phyloP scores from a whole-genome alignment of 148 eudicot genomes.

The Dianthus caryophyllus region DNA sequence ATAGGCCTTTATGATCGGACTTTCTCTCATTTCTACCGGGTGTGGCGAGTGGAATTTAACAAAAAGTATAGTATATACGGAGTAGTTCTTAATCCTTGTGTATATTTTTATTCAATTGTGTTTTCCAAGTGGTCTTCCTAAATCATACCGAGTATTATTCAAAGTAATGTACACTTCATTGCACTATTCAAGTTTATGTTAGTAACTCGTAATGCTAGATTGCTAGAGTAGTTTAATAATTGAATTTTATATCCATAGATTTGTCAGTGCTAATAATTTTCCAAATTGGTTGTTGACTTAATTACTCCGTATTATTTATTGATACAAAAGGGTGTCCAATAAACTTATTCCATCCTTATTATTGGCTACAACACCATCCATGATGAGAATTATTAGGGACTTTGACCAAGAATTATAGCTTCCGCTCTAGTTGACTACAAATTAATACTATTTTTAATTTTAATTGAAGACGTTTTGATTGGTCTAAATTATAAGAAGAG shows the following conservation, averaged over 20 bases:
- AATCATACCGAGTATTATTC: not conserved
- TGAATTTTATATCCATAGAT: not conserved
- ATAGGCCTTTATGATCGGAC: no score
- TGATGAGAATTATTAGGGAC: slow-evolving; percentile 26
- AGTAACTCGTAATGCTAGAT: not conserved
- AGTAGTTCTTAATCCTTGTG: no score
- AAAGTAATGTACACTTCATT: not conserved
- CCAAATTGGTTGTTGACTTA: slow-evolving; percentile 6
- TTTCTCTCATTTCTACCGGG: no score
- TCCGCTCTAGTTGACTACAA: slow-evolving; percentile 24
- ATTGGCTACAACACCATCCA: slow-evolving; percentile 14
- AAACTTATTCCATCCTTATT: slow-evolving; percentile 11
- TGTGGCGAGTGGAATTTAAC: no score
- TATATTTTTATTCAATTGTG: no score
- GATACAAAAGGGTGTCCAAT: slow-evolving; percentile 7
- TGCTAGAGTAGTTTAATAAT: not conserved
- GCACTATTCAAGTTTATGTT: not conserved
- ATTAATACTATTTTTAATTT: no score
- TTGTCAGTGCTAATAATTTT: not conserved
- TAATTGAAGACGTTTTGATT: no score
- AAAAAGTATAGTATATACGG: no score
- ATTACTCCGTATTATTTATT: no score
- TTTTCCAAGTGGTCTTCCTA: not conserved
- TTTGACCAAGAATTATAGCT: slow-evolving; percentile 35
- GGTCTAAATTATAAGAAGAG: no score